Evolutionary conservation across 805 yeast species (phyloP).

Genomic region (Metschnikowia lachancei): DNA sequence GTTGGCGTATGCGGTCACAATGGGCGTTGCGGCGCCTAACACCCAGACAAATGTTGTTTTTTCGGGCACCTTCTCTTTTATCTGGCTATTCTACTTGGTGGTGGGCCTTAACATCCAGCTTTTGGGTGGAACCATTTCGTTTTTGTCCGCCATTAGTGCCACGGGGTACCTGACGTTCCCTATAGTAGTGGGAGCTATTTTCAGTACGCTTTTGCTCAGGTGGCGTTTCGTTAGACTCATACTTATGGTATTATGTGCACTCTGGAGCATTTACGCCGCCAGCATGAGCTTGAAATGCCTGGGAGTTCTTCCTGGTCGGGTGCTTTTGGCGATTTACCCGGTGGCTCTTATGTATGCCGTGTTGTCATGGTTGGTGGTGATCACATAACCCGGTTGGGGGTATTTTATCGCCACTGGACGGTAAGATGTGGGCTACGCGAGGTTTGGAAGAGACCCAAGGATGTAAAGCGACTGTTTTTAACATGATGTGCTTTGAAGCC

Average conservation of each 20-base stretch:
- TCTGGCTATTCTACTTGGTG: conserved; percentile 60
- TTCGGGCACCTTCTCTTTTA: conserved; percentile 59
- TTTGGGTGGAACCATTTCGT: conserved; percentile 59
- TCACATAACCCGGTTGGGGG: too few species aligned
- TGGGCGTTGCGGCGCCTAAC: conserved; percentile 44
- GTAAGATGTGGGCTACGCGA: too few species aligned
- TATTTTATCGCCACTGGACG: too few species aligned
- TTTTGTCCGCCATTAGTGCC: conserved; percentile 65
- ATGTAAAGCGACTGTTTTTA: too few species aligned
- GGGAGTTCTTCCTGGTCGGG: conserved; percentile 63
- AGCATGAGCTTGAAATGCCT: conserved; percentile 58
- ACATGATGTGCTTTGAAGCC: too few species aligned
- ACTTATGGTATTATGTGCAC: conserved; percentile 44
- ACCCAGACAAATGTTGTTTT: conserved; percentile 51
- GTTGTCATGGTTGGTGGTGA: conserved; percentile 69
- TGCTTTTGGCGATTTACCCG: conserved; percentile 63
- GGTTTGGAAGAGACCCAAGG: too few species aligned
- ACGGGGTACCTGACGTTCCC: conserved; percentile 72
- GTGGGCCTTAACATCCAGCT: conserved; percentile 66
- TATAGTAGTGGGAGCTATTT: conserved; percentile 49
- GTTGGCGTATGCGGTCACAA: conserved; percentile 50
- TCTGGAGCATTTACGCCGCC: conserved; percentile 67
- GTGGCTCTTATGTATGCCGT: conserved; percentile 60
- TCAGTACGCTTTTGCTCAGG: conserved; percentile 46
- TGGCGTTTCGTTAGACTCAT: conserved; percentile 50